Evolutionary conservation across 2,329 filamentous ascomycete species (phyloP).

Genomic region (Aspergillus eucalypticola): DNA sequence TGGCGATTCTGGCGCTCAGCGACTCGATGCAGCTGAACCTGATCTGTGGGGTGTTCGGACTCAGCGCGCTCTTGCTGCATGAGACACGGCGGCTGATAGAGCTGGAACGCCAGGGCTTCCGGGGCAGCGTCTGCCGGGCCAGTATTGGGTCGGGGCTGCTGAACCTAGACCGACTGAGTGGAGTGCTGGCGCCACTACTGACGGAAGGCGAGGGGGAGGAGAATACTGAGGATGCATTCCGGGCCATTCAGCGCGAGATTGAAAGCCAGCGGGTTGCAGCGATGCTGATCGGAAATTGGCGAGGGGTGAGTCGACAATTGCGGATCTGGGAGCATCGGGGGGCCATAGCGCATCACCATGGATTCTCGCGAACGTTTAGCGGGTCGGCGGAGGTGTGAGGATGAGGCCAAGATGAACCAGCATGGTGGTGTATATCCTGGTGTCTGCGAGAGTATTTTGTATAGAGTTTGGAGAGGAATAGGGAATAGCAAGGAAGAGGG

Average conservation of each 20-base stretch:
- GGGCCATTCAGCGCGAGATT: slow-evolving; percentile 26
- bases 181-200: slow-evolving; percentile 37
- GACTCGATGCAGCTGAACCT: slow-evolving; percentile 42
- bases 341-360: background rate
- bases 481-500: background rate
- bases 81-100: slow-evolving; percentile 26
- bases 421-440: no score
- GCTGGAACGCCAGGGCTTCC: slow-evolving; percentile 18
- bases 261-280: slow-evolving; percentile 32
- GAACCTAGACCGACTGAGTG: slow-evolving; percentile 31
- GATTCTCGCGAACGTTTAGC: background rate
- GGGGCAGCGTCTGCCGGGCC: slow-evolving; percentile 20
- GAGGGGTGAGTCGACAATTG: slow-evolving; percentile 35
- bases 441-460: no score
- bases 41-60: slow-evolving; percentile 43
- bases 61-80: slow-evolving; percentile 35
- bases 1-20: slow-evolving; percentile 41
- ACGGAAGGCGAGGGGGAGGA: slow-evolving; percentile 18
- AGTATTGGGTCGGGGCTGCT: slow-evolving; percentile 26
- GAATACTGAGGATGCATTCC: slow-evolving; percentile 13
- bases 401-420: background rate
- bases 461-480: no score
- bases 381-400: background rate
- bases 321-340: slow-evolving; percentile 28
- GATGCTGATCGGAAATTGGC: slow-evolving; percentile 41